Conservation (phyloP, 2,329 filamentous ascomycete species). For the Scopulariopsis brevicaulis region DNA sequence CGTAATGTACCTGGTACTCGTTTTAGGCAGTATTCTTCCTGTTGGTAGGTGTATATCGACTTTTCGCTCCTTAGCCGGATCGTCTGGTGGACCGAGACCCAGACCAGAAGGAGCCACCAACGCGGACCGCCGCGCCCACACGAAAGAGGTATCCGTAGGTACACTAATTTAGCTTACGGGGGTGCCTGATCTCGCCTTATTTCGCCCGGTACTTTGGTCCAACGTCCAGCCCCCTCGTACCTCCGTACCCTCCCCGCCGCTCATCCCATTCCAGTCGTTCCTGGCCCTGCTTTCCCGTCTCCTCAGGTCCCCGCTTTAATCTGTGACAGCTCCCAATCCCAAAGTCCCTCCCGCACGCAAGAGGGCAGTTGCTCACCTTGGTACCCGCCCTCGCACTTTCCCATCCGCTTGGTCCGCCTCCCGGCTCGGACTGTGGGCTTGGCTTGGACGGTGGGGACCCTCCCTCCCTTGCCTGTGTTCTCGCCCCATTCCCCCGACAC, state of each 20-base stretch:
- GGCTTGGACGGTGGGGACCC: not conserved
- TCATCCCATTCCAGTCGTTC: not conserved
- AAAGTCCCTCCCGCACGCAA: not conserved
- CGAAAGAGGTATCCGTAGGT: not conserved
- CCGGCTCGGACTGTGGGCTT: not conserved
- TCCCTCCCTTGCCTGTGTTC: not conserved
- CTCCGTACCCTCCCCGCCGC: not conserved
- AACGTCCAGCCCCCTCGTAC: not conserved
- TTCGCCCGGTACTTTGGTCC: not conserved
- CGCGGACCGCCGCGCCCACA: not conserved
- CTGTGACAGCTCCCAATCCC: slow-evolving; percentile 2
- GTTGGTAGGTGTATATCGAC: not conserved
- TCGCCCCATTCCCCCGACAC: not conserved
- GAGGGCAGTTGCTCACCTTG: not conserved
- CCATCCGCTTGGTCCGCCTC: not conserved
- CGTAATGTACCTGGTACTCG: not conserved
- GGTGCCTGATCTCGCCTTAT: not conserved
- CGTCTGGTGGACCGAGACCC: not conserved
- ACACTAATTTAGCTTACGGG: not conserved
- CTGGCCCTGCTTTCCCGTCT: slow-evolving; percentile 1
- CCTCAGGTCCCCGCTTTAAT: slow-evolving; percentile 5
- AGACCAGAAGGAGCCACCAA: not conserved
- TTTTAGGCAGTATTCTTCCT: not conserved
- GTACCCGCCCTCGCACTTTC: not conserved
- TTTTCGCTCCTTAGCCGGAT: not conserved